These are phyloP conservation scores for Calycina marina DNA, from an alignment of 2,329 filamentous ascomycete genomes.

Conservation along the genomic window DNA sequence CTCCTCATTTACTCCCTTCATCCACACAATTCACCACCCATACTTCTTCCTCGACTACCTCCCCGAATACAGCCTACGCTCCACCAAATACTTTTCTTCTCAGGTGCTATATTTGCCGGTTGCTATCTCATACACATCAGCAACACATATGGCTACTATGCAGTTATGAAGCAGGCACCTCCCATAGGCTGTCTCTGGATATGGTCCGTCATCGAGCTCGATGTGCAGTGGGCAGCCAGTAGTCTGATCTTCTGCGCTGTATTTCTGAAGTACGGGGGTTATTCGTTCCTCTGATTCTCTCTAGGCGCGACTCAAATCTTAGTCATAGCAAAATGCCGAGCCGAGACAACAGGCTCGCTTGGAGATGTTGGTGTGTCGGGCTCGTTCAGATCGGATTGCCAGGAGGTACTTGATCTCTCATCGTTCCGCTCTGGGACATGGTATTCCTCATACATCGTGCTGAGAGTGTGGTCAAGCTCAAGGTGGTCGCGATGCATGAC, in stretches of 20 bases:
- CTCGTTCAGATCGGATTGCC: not conserved
- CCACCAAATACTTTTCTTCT: slow-evolving; percentile 49
- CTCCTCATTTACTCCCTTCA: slow-evolving; percentile 22
- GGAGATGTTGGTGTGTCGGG: not conserved
- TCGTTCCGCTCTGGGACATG: not conserved
- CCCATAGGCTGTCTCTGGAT: slow-evolving; percentile 82
- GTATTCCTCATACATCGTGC: not conserved
- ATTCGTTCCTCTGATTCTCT: slow-evolving; percentile 15
- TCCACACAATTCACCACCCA: slow-evolving; percentile 28
- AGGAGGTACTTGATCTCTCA: not conserved
- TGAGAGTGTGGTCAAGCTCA: slow-evolving; percentile 2
- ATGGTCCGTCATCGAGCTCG: slow-evolving; percentile 81
- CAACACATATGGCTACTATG: slow-evolving; percentile 68
- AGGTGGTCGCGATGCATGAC: slow-evolving; percentile 11
- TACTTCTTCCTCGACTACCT: slow-evolving; percentile 35
- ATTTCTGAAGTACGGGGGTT: slow-evolving; percentile 17
- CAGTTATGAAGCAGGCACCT: slow-evolving; percentile 85
- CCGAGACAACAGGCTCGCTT: not conserved
- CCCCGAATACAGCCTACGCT: slow-evolving; percentile 30
- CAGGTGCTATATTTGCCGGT: slow-evolving; percentile 44
- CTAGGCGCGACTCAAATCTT: too few species aligned
- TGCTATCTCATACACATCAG: slow-evolving; percentile 71
- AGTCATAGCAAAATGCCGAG: not conserved
- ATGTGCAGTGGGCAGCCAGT: slow-evolving; percentile 47
- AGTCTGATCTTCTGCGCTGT: slow-evolving; percentile 28